phyloP scores from a whole-genome alignment of 2,329 filamentous ascomycete genomes.

The Gaeumannomyces sp. region DNA sequence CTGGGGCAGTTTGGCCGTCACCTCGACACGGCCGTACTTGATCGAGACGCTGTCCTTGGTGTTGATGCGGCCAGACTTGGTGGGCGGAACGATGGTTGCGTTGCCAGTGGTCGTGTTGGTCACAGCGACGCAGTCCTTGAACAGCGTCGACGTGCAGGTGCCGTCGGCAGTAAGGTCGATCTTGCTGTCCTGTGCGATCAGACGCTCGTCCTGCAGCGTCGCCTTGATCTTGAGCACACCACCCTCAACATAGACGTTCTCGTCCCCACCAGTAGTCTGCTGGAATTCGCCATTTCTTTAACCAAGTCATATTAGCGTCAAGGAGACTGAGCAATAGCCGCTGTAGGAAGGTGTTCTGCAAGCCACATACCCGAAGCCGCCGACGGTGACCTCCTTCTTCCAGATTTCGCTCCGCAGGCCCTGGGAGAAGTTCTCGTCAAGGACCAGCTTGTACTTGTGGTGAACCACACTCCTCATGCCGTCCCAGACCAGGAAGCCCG shows the following conservation, averaged over 20 bases:
- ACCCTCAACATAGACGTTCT: constrained; percentile 69
- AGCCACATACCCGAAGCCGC: constrained; percentile 63
- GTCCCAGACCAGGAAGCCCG: constrained; percentile 69
- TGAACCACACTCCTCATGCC: constrained; percentile 65
- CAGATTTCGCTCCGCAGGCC: constrained; percentile 57
- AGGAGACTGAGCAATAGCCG: background rate
- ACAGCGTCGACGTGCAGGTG: constrained; percentile 58
- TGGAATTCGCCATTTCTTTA: constrained; percentile 75
- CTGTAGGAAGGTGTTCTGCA: no score
- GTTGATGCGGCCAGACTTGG: constrained; percentile 71
- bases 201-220: constrained; percentile 62
- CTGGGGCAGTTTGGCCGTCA: constrained; percentile 65
- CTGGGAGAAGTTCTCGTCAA: constrained; percentile 59
- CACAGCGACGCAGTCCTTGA: constrained; percentile 56
- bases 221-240: constrained; percentile 69
- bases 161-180: constrained; percentile 63
- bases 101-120: constrained; percentile 69
- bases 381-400: constrained; percentile 69
- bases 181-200: constrained; percentile 59
- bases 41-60: constrained; percentile 65
- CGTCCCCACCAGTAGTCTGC: constrained; percentile 62
- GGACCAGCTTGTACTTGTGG: constrained; percentile 65
- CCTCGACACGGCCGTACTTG: constrained; percentile 76
- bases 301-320: background rate
- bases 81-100: constrained; percentile 68